Conservation (phyloP, 345 rosid species). For the Acer saccharum region DNA sequence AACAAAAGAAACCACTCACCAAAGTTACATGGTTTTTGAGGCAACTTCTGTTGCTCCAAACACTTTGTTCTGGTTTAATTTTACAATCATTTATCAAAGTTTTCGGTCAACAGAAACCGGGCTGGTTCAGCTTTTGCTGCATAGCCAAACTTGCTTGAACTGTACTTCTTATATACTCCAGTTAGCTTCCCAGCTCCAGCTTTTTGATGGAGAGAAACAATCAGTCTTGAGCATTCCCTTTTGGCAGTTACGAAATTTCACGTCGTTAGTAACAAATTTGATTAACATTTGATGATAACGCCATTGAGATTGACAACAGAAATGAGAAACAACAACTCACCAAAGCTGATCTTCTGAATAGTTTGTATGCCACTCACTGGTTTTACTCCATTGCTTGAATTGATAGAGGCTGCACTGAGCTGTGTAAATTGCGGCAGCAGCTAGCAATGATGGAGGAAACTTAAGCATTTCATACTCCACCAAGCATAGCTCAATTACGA, state of each 20-base stretch:
- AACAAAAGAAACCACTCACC: too few species aligned
- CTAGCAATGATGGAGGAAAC: slow-evolving; percentile 77
- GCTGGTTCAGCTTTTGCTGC: slow-evolving; percentile 75
- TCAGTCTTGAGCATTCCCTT: slow-evolving; percentile 73
- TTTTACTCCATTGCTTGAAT: slow-evolving; percentile 72
- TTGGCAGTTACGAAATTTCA: background rate
- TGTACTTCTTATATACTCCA: slow-evolving; percentile 85
- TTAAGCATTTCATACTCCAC: slow-evolving; percentile 90
- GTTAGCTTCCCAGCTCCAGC: slow-evolving; percentile 76
- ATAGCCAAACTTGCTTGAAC: slow-evolving; percentile 62
- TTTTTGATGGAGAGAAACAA: slow-evolving; percentile 66
- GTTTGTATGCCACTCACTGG: slow-evolving; percentile 64
- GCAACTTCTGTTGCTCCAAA: too few species aligned
- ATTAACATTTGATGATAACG: background rate
- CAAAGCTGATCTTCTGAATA: slow-evolving; percentile 73
- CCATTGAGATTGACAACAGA: background rate
- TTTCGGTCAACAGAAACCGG: slow-evolving; percentile 32
- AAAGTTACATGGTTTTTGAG: too few species aligned
- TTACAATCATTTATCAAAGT: background rate
- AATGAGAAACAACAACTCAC: slow-evolving; percentile 43
- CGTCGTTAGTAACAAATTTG: background rate
- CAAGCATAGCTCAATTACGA: slow-evolving; percentile 79
- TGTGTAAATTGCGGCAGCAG: slow-evolving; percentile 81
- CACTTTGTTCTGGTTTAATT: too few species aligned
- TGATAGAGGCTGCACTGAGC: slow-evolving; percentile 73